A percentile compares a stretch with the other conserved stretches of the same genome.
phyloP scores from a whole-genome alignment of 140 eudicot genomes.

The Erigeron philadelphicus region DNA sequence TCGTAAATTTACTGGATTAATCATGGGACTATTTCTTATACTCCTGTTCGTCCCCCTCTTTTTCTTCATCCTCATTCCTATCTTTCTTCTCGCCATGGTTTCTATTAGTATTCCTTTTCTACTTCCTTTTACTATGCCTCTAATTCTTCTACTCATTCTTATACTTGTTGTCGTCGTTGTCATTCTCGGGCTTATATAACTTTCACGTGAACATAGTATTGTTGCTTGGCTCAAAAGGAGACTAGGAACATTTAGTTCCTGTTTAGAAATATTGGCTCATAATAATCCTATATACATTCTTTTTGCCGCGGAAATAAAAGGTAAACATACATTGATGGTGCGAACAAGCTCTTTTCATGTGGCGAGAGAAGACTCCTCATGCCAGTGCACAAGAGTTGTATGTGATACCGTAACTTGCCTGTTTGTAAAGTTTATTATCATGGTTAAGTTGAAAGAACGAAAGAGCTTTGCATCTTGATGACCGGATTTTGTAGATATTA shows the following conservation, averaged over 20 bases:
- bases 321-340: neutral
- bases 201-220: neutral
- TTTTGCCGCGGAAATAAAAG: neutral
- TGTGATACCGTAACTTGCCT: neutral
- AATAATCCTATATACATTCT: neutral
- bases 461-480: neutral
- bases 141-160: neutral
- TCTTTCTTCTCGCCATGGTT: neutral
- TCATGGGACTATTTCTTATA: constrained; percentile 13
- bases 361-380: neutral
- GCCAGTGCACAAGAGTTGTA: neutral
- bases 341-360: neutral
- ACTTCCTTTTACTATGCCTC: neutral
- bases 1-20: neutral
- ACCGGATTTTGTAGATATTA: neutral
- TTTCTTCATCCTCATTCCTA: neutral
- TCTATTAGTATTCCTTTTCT: neutral
- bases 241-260: neutral
- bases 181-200: neutral
- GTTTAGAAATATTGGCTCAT: neutral
- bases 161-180: neutral
- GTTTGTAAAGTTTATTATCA: neutral
- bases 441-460: neutral
- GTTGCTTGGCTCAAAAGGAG: neutral
- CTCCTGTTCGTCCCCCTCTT: neutral